Conservation (phyloP, 2,329 filamentous ascomycete species). For the Cladosporium halotolerans region DNA sequence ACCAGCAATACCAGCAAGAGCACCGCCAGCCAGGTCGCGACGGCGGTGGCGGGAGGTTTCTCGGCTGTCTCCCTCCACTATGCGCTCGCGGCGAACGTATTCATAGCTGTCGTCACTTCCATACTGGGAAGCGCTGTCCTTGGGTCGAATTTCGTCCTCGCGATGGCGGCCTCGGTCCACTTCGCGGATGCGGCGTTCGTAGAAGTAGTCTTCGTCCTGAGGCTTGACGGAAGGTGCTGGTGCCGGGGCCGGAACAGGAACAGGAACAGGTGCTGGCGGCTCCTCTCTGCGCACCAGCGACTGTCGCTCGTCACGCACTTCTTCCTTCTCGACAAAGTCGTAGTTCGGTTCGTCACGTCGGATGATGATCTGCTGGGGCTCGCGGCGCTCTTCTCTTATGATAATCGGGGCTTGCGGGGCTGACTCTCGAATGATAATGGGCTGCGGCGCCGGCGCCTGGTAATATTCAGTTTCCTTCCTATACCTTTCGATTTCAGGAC, state of each 20-base stretch:
- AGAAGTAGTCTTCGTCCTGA: conserved; percentile 55
- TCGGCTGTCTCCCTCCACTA: conserved; percentile 32
- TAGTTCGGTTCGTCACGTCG: conserved; percentile 51
- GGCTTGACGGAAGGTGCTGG: conserved; percentile 23
- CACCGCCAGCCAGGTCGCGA: conserved; percentile 57
- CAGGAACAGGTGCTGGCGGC: conserved; percentile 28
- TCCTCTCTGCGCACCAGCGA: conserved; percentile 37
- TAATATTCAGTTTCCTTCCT: conserved; percentile 49
- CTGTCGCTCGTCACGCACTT: conserved; percentile 44
- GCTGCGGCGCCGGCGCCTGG: conserved; percentile 38
- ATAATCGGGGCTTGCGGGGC: conserved; percentile 44
- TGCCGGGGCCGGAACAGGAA: conserved; percentile 6
- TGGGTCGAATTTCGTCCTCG: conserved; percentile 42
- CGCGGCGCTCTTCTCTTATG: conserved; percentile 45
- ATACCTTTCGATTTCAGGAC: conserved; percentile 45
- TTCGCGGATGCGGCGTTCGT: conserved; percentile 51
- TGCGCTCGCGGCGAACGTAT: conserved; percentile 46
- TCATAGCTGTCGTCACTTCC: conserved; percentile 59
- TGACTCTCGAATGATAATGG: conserved; percentile 48
- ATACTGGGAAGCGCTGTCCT: conserved; percentile 48
- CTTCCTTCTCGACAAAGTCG: conserved; percentile 54
- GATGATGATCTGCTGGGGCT: conserved; percentile 42
- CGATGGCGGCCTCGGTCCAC: conserved; percentile 44
- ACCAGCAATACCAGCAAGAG: conserved; percentile 54
- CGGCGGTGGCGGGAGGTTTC: conserved; percentile 36